Evolutionary conservation across 208 protist genomes (phyloP), one percentile per base, ranked within the genome.

Genomic region (Trypanosoma caninum): DNA sequence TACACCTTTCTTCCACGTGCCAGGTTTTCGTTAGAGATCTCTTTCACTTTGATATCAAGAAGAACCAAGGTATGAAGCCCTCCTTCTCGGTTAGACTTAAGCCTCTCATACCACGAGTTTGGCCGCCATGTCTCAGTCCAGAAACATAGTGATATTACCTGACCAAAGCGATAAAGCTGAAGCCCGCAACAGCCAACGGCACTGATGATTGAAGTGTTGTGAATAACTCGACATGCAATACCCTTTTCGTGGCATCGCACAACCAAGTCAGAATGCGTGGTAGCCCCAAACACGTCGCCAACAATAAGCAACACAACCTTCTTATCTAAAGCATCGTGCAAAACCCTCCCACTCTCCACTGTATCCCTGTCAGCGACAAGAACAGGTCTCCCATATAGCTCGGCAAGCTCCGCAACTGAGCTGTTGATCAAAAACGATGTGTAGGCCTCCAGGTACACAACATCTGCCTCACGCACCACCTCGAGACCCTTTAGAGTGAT

Each of bases 171-270:
- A 77, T 99, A 99, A 1, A 99, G 89, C 74, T 99, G 97, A n/a
- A 99, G 76, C 11, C 99, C 99, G 74, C 96, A 99, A 65, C 86
- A 92, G 25, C 93, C 98, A 28, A 99, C 87, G 18, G 98, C 99
- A 74, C 99, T 99, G 82, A 99, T 99, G 70, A 99, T 99, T 0
- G 97, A 98, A 3, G 98, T 98, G 74, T 99, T 99, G 76, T 99
- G 98, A n/a, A 99, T 87, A 2, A 97, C 93, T 11, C 91, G 48
- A 27, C 86, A 82, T 14, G 57, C 34, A 33, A 99, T 95, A 8
- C 71, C 65, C 58, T 80, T 40, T 56, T 98, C 69, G 33, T 89
- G 68, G 18, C 98, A 98, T 11, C 99, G 80, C 20, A 99, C 66
- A 10, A 99, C 77, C 30, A 99, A 80, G 70, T 99, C 99, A 0